A percentile compares a stretch with the other conserved stretches of the same genome.
Evolutionary conservation across 1,139 yeast genomes (phyloP).

Genomic region (Komagataea norvegica): DNA sequence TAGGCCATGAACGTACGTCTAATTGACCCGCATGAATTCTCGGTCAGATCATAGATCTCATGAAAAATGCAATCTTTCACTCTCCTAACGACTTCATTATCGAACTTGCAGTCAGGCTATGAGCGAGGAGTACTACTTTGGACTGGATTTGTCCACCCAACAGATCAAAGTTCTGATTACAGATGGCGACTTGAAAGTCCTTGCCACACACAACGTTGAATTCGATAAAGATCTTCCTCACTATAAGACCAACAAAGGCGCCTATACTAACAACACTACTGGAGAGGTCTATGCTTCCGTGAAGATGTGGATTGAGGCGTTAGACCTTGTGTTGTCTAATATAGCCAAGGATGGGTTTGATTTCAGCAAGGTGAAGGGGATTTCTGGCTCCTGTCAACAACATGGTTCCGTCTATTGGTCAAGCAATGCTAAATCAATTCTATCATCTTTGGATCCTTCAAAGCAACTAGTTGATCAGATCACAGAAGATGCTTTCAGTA

Average conservation of each 20-base stretch:
- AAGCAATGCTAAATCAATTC: conserved; percentile 36
- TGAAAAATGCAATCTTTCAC: no score
- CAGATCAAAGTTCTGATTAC: conserved; percentile 76
- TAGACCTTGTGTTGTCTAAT: conserved; percentile 56
- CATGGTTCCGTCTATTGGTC: conserved; percentile 91
- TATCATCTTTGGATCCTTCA: conserved; percentile 32
- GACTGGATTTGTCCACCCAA: conserved; percentile 87
- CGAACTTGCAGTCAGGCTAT: background rate
- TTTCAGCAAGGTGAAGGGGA: conserved; percentile 56
- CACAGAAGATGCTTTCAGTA: conserved; percentile 47
- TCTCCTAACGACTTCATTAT: no score
- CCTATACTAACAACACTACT: conserved; percentile 44
- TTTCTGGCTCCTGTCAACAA: conserved; percentile 88
- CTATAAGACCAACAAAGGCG: conserved; percentile 70
- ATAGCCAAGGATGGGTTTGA: conserved; percentile 54
- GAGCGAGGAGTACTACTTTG: conserved; percentile 35
- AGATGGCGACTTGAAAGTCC: conserved; percentile 46
- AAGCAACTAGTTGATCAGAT: conserved; percentile 43
- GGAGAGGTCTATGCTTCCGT: conserved; percentile 75
- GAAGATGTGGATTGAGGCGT: conserved; percentile 82
- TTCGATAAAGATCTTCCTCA: conserved; percentile 61
- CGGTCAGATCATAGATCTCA: background rate
- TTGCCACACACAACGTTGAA: conserved; percentile 59
- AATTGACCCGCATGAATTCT: background rate
- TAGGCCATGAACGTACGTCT: no score